Evolutionary conservation across 805 yeast genomes (phyloP), one percentile per base, ranked within the genome.

Genomic region (Spathaspora hagerdaliae): DNA sequence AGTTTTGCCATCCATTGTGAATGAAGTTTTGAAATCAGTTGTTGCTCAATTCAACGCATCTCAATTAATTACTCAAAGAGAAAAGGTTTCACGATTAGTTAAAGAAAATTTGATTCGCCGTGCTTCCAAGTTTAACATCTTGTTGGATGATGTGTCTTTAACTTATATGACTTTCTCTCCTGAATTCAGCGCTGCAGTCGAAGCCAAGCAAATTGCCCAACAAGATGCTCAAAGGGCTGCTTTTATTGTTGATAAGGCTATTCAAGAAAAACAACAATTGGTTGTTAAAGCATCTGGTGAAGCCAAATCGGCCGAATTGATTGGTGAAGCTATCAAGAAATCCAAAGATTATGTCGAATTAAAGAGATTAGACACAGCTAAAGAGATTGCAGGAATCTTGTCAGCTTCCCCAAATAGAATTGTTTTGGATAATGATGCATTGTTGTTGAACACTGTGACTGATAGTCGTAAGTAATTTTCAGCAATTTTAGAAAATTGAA

Each of bases 221-320:
- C 99, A 94, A 75, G 99, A 94, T 64, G 98, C 99, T 15, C 97
- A 94, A 71, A 84, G 96, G 67, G 98, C 99, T 7, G 97, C 98
- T 0, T 94, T 91, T 56, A 76, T 94, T 37, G 99, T 94, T 43
- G 99, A 94, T 67, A 88, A 90, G 64, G 99, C 99, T 7, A 82
- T 87, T 57, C 99, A 94, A 70, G 98, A 94, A 72, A 94, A 94
- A 67, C 98, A 94, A 70, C 96, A 95, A 63, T 77, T 89, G 74
- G 96, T 94, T 52, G 97, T 94, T 47, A 89, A 86, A 67, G 98
- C 99, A 10, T 87, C 89, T 66, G 99, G 99, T 81, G 99, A 94
- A 72, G 99, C 99, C 53, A 83, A 88, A 64, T 87, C 97, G 44
- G 99, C 99, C 31, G 96, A 91, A 68, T 83, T 94, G 73, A 90